Percentiles rank a stretch among this genome's conserved stretches.
Evolutionary conservation across 1,284 basidiomycete genomes (phyloP).

Genomic region (Pisolithus thermaeus): DNA sequence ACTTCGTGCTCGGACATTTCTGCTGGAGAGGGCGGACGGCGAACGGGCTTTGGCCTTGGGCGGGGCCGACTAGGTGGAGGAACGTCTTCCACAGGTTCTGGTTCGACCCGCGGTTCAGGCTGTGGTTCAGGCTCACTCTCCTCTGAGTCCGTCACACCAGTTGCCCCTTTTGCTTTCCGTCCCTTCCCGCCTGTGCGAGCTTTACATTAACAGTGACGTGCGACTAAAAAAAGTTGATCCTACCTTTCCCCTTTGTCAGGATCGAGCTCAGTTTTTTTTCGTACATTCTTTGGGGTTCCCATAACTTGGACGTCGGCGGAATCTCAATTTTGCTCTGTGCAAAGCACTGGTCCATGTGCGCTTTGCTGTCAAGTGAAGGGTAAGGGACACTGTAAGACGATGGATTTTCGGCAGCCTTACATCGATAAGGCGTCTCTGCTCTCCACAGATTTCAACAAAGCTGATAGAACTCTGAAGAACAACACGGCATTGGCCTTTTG

Average conservation of each 20-base stretch:
- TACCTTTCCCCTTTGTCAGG: constrained; percentile 64
- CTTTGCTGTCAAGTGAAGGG: constrained; percentile 52
- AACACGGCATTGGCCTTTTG: constrained; percentile 49
- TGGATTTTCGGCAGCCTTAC: constrained; percentile 37
- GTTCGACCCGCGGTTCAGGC: neutral
- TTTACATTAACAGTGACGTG: neutral
- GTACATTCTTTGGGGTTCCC: constrained; percentile 83
- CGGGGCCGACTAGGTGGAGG: constrained; percentile 25
- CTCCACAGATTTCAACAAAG: constrained; percentile 61
- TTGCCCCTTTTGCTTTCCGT: constrained; percentile 33
- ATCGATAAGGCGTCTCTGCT: constrained; percentile 75
- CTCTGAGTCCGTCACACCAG: constrained; percentile 41
- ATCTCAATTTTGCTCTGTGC: constrained; percentile 68
- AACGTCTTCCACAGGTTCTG: constrained; percentile 12
- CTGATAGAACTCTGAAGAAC: constrained; percentile 75
- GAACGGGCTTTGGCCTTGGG: constrained; percentile 27
- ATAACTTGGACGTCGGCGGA: constrained; percentile 61
- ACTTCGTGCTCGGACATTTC: constrained; percentile 10
- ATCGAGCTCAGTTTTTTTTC: constrained; percentile 70
- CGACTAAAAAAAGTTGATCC: constrained; percentile 3
- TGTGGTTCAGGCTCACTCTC: constrained; percentile 40
- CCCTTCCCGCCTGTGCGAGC: constrained; percentile 20
- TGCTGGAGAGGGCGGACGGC: constrained; percentile 15
- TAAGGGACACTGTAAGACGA: neutral
- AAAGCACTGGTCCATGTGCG: constrained; percentile 73